Evolutionary conservation across 192 early-diverging fungal genomes (phyloP), one percentile per base, ranked within the genome.

Genomic region (Dispira parvispora): DNA sequence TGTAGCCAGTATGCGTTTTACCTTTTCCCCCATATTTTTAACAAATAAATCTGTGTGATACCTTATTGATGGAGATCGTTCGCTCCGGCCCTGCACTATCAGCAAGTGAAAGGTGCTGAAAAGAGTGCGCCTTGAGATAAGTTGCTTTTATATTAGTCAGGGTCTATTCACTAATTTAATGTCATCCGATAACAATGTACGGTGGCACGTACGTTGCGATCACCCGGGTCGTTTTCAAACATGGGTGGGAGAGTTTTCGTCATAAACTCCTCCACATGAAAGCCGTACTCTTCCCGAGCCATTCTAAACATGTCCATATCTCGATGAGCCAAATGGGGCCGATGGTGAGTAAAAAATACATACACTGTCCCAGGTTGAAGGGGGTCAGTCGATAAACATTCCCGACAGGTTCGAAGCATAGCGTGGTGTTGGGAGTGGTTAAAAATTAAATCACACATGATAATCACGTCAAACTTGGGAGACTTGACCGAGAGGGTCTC

Each of bases 191-290:
- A 95, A 16, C 84, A 83, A 65, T 91, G 78, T 38, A 95, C 88
- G 16, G 90, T 95, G 16, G 79, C 74, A 23, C 92, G 74, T 2
- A 92, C 84, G 8, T 73, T 71, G 60, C 84, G 78, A 67, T 86
- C 83, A 4, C 92, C 92, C 13, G 76, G 74, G 72, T 95, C 92
- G 45, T 90, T 82, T 42, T 85, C 81, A 75, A 95, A 95, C 92
- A 95, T 95, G 3, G 81, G 80, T 2, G 71, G 77, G 69, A 88
- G 86, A 46, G 77, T 84, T 55, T 81, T 68, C 25, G 87, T 77
- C 20, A 79, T 66, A 5, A 95, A 66, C 61, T 85, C 80, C 43
- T 87, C 83, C 3, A 75, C 81, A 54, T 75, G 68, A 52, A 93
- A 87, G 0, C 80, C 82, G 58, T 80, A 82, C 26, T 75, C 78